Evolutionary conservation across 2,329 filamentous ascomycete species (phyloP), one percentile per base, ranked within the genome.

Genomic region (Penicillium sp.): DNA sequence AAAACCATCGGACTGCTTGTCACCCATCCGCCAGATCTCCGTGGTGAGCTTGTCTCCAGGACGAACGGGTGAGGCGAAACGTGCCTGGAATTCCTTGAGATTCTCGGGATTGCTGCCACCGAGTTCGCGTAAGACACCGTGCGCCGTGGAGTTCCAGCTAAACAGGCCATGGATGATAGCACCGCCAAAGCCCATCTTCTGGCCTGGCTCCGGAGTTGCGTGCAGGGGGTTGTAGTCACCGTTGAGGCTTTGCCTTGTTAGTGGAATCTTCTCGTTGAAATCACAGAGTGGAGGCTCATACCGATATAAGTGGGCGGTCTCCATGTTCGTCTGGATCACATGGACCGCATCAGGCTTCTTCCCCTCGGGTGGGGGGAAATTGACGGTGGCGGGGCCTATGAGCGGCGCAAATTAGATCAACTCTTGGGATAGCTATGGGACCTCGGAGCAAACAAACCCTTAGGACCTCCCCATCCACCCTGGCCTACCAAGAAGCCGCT

Each of bases 141-240:
- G 88, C 12, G 80, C 81, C 2, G 86, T 80, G 48, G 80, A 81
- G 73, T 95, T 95, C 84, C 87, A 95, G 59, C 83, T 88, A 73
- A 84, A 95, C 39, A 95, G 76, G 18, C 90, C 90, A 72, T 95
- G 90, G 67, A 95, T 86, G 68, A 95, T 95, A 58, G 82, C 76
- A 32, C 90, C 90, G 27, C 88, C 88, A 59, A 95, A 95, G 51
- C 90, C 90, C 88, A 95, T 95, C 73, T 89, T 85, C 70, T 81
- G 73, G 51, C 89, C 89, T 0, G 89, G 88, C 71, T 89, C 87
- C 9, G 89, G 89, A 13, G 86, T 87, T 5, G 88, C 89, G 66
- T 95, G 90, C 33, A 95, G 82, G 27, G 90, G 90, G 74, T 95
- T 95, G 73, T 95, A 95, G 73, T 95, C 90, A 56, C 90, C 90